These are phyloP conservation scores for Sporothrix variecibatus DNA, from an alignment of 2,329 filamentous ascomycete genomes.

Conservation along the genomic window DNA sequence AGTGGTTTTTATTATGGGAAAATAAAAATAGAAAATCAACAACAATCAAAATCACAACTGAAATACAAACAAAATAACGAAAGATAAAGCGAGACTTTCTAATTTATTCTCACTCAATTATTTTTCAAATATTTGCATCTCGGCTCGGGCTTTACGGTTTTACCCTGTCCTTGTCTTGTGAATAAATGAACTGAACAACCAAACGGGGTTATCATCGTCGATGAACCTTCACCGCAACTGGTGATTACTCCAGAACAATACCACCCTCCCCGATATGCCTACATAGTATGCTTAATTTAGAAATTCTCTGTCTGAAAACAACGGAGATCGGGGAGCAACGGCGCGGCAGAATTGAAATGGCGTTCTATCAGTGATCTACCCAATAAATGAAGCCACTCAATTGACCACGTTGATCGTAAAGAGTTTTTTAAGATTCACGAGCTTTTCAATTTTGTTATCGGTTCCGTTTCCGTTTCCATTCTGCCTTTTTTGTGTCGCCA, in stretches of 20 bases:
- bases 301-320: neutral
- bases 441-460: neutral
- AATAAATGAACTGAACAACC: neutral
- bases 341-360: neutral
- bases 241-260: neutral
- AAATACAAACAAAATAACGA: neutral
- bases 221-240: neutral
- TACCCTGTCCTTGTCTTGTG: neutral
- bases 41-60: neutral
- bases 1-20: neutral
- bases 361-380: neutral
- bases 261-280: neutral
- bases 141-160: conserved; percentile 12
- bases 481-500: neutral
- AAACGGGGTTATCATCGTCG: neutral
- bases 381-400: neutral
- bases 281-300: neutral
- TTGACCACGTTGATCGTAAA: neutral
- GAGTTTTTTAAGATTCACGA: neutral
- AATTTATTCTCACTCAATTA: too few species aligned
- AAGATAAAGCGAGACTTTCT: neutral
- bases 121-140: neutral
- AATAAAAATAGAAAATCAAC: neutral
- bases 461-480: neutral
- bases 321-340: neutral